Conservation (phyloP, 768 basidiomycete genomes). For the Podaxis mareebaensis region DNA sequence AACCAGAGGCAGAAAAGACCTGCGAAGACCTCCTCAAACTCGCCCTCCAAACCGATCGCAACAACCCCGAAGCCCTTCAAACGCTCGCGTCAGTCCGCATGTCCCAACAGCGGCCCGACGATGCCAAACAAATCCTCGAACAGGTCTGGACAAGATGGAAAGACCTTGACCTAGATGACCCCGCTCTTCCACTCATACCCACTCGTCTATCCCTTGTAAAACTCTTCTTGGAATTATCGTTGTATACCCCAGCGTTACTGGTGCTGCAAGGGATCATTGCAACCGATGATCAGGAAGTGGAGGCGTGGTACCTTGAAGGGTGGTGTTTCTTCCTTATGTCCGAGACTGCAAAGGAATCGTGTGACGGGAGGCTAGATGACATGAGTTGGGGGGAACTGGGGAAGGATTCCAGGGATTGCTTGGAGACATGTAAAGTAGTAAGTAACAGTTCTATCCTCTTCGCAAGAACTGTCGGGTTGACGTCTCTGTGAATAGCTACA, state of each 20-base stretch:
- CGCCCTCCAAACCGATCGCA: constrained; percentile 75
- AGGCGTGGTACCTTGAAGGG: constrained; percentile 93
- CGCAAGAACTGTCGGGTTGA: constrained; percentile 4
- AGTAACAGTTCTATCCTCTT: constrained; percentile 25
- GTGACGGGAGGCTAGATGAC: constrained; percentile 44
- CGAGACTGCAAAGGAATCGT: constrained; percentile 64
- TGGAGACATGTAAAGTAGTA: constrained; percentile 82
- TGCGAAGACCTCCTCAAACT: constrained; percentile 75
- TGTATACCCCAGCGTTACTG: constrained; percentile 71
- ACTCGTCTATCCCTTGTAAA: constrained; percentile 75
- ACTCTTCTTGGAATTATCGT: constrained; percentile 74
- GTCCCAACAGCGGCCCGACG: constrained; percentile 83
- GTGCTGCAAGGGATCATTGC: constrained; percentile 80
- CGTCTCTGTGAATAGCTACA: constrained; percentile 53
- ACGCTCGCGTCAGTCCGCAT: constrained; percentile 83
- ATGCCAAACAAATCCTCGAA: constrained; percentile 71
- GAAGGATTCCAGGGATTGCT: constrained; percentile 74
- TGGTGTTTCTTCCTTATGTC: constrained; percentile 91
- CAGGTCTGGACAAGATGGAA: constrained; percentile 71
- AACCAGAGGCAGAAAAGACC: constrained; percentile 76
- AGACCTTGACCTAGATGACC: constrained; percentile 72
- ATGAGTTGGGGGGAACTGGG: constrained; percentile 78
- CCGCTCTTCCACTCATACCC: constrained; percentile 69
- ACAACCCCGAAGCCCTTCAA: constrained; percentile 79
- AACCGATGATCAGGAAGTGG: constrained; percentile 82